These are phyloP conservation scores for Magnaporthiopsis poae DNA, from an alignment of 2,329 filamentous ascomycete genomes.

Conservation along the genomic window DNA sequence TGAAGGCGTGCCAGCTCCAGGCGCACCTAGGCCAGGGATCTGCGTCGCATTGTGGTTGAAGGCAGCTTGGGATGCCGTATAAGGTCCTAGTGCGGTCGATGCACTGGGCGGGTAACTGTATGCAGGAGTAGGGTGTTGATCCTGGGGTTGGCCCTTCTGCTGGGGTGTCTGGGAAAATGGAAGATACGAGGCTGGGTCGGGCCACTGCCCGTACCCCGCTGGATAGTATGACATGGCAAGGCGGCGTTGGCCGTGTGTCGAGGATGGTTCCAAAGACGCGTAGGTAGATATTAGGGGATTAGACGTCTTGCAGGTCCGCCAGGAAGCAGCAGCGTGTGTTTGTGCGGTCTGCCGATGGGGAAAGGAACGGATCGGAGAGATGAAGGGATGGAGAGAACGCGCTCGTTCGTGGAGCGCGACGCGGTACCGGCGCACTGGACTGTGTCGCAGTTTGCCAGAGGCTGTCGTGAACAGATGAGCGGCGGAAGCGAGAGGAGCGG, in stretches of 20 bases:
- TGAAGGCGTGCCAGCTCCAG: neutral
- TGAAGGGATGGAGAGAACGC: neutral
- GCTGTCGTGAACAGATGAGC: neutral
- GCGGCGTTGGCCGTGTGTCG: neutral
- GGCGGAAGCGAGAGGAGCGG: neutral
- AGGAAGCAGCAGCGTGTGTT: neutral
- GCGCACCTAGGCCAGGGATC: constrained; percentile 28
- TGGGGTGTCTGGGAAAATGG: constrained; percentile 16
- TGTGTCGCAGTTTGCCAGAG: neutral
- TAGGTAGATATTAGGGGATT: neutral
- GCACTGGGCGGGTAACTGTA: constrained; percentile 16
- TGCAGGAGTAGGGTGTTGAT: constrained; percentile 5
- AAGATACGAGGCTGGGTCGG: neutral
- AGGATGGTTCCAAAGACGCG: neutral
- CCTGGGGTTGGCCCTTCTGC: constrained; percentile 9
- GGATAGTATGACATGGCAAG: constrained; percentile 31
- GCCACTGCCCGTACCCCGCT: constrained; percentile 23
- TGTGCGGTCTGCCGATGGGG: too few species aligned
- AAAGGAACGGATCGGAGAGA: neutral
- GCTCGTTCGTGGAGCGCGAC: neutral
- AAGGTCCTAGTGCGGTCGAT: constrained; percentile 15
- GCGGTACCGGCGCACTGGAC: neutral
- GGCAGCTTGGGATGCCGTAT: constrained; percentile 23
- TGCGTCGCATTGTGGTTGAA: constrained; percentile 28
- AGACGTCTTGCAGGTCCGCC: neutral